phyloP scores from a whole-genome alignment of 805 yeast genomes.

The Zygosaccharomyces bisporus region DNA sequence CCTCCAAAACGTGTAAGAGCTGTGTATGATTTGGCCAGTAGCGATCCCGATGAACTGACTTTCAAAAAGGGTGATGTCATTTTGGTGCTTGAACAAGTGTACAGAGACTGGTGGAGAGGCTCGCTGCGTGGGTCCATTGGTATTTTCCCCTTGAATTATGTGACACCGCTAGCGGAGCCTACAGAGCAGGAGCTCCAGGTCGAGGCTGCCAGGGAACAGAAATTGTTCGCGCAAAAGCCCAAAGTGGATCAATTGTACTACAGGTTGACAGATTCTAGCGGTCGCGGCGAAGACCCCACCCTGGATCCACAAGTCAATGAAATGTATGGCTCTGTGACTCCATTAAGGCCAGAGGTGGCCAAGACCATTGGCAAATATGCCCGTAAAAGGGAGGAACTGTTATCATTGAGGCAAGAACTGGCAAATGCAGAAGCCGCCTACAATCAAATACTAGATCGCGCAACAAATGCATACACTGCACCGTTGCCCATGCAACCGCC shows the following conservation, averaged over 20 bases:
- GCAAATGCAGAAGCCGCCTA: conserved; percentile 65
- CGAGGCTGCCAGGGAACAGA: conserved; percentile 49
- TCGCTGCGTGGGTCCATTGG: conserved; percentile 77
- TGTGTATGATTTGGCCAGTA: conserved; percentile 70
- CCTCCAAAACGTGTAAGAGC: conserved; percentile 60
- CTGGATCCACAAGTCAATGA: conserved; percentile 66
- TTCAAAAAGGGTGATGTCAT: conserved; percentile 86
- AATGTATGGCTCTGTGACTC: conserved; percentile 66
- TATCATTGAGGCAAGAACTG: conserved; percentile 65
- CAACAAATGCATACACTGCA: conserved; percentile 30
- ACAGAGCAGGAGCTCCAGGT: conserved; percentile 54
- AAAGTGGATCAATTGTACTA: conserved; percentile 63
- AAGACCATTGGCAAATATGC: conserved; percentile 74
- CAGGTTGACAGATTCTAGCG: conserved; percentile 31
- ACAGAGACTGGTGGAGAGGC: conserved; percentile 96
- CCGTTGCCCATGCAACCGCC: conserved; percentile 15
- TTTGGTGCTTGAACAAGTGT: conserved; percentile 79
- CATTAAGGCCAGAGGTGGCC: conserved; percentile 71
- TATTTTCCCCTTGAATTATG: conserved; percentile 89
- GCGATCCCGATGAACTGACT: conserved; percentile 83
- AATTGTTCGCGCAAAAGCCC: conserved; percentile 49
- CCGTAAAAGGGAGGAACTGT: conserved; percentile 70
- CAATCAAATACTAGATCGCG: conserved; percentile 61
- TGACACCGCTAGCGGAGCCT: conserved; percentile 68
- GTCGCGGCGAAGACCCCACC: conserved; percentile 37